Conservation (phyloP, 163 green algal genomes). For the Scenedesmus sp. region DNA sequence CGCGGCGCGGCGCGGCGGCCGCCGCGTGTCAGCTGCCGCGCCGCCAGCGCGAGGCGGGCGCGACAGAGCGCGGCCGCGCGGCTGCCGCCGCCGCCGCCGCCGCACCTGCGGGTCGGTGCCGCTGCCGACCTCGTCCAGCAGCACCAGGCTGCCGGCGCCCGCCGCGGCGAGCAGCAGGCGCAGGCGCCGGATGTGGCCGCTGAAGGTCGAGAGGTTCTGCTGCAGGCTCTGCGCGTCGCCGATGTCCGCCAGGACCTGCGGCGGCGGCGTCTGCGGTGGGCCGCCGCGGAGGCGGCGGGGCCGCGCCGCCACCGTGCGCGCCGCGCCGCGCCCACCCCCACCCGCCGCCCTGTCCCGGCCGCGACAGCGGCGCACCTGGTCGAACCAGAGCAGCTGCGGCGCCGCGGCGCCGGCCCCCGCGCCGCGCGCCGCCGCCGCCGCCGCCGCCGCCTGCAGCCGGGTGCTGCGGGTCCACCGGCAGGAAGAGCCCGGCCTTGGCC, state of each 20-base stretch:
- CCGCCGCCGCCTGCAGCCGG: too few relatives aligned
- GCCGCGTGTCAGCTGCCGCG: too few relatives aligned
- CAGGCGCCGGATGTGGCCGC: conserved; percentile 85
- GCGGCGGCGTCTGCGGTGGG: conserved; percentile 57
- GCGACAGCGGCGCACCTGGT: too few relatives aligned
- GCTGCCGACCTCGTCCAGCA: conserved; percentile 94
- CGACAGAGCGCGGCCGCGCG: too few relatives aligned
- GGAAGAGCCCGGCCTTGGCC: conserved; percentile 86
- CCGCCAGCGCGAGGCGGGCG: too few relatives aligned
- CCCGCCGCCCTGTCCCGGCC: too few relatives aligned
- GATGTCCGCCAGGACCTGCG: conserved; percentile 92
- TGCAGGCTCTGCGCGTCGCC: conserved; percentile 94
- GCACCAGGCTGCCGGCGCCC: conserved; percentile 69
- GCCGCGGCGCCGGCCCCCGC: too few relatives aligned
- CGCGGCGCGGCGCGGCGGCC: too few relatives aligned
- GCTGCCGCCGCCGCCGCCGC: too few relatives aligned
- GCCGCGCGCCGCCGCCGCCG: background rate
- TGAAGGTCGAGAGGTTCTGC: conserved; percentile 96
- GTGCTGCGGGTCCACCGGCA: conserved; percentile 60
- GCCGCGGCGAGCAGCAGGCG: conserved; percentile 60
- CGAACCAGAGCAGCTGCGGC: conserved; percentile 45
- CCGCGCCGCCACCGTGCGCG: too few relatives aligned
- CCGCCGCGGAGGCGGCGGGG: too few relatives aligned
- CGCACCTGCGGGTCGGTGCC: conserved; percentile 87
- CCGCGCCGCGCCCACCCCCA: background rate